Base-by-base conservation (phyloP, 805 yeast species). In the Kurtzmaniella fragi region DNA sequence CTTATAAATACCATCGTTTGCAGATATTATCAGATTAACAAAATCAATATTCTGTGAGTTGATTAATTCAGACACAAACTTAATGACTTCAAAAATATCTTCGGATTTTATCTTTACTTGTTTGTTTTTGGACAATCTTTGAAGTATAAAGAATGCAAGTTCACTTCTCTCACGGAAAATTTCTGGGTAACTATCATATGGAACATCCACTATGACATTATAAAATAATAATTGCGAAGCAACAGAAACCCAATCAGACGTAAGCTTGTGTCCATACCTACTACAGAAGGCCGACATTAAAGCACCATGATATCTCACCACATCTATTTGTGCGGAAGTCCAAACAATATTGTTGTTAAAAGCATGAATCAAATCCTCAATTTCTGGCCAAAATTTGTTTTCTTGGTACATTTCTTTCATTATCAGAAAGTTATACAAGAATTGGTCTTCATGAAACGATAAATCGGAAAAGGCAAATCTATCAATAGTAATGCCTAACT, bases 221-320 rank as follows among this genome's bases (percentile, higher is more conserved):
- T 73, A 61, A 37, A 64, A 63, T 30, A 89, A 60, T n/a, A 87
- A 61, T 23, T 67, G 59, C 7, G 68, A 52, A 0, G 78, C 79
- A 20, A 67, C 53, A 2, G 47, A 47, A 23, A 62, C 46, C 37
- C 49, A 49, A 10, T 38, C 44, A 6, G 44, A 17, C 11, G 46
- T 39, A 23, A 66, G 44, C 33, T 71, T 52, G 7, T 59, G 59
- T 50, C 62, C 48, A 46, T 63, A 67, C 33, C 63, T 67, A 44
- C 78, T 73, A 42, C 84, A 73, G 49, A 65, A 81, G 0, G 91
- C 77, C 0, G 91, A 80, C 16, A 87, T 45, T 27, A 89, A 64
- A 1, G 93, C 88, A 36, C 91, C 89, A 74, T 86, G 79, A 0
- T 95, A 75, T 49, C 82, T 82, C 3, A 87, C 83, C 15, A 84